Percentiles rank a stretch among this genome's conserved stretches.
phyloP scores from a whole-genome alignment of 768 basidiomycete species.

The Russula sp. region DNA sequence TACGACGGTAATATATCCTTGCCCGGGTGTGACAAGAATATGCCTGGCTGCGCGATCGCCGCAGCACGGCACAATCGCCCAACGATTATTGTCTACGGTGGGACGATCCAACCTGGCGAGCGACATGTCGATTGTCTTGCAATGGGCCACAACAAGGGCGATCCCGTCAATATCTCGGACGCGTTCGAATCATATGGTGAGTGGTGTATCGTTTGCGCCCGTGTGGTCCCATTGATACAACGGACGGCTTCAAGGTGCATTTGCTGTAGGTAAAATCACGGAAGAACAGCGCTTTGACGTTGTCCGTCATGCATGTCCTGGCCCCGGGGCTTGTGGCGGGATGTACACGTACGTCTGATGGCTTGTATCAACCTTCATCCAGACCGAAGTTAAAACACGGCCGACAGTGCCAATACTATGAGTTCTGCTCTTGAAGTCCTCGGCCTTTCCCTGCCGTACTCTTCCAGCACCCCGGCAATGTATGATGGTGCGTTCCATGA shows the following conservation, averaged over 20 bases:
- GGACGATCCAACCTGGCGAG: slow-evolving; percentile 72
- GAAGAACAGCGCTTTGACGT: slow-evolving; percentile 83
- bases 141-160: slow-evolving; percentile 74
- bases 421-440: slow-evolving; percentile 77
- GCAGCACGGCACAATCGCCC: slow-evolving; percentile 83
- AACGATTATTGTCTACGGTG: slow-evolving; percentile 80
- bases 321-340: slow-evolving; percentile 78
- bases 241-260: slow-evolving; percentile 50
- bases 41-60: slow-evolving; percentile 86
- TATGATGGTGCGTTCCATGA: slow-evolving; percentile 48
- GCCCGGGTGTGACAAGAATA: slow-evolving; percentile 90
- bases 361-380: neutral
- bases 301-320: slow-evolving; percentile 79
- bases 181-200: slow-evolving; percentile 80
- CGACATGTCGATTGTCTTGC: slow-evolving; percentile 77
- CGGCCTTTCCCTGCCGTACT: slow-evolving; percentile 83
- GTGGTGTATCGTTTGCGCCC: slow-evolving; percentile 3
- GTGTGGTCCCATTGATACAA: neutral
- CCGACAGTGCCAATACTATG: slow-evolving; percentile 75
- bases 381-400: neutral
- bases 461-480: slow-evolving; percentile 68
- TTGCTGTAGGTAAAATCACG: slow-evolving; percentile 63
- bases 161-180: slow-evolving; percentile 76
- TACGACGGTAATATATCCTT: slow-evolving; percentile 85
- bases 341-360: slow-evolving; percentile 65